These are phyloP conservation scores for Pugionium cornutum DNA, from an alignment of 345 rosid species.

Conservation along the genomic window DNA sequence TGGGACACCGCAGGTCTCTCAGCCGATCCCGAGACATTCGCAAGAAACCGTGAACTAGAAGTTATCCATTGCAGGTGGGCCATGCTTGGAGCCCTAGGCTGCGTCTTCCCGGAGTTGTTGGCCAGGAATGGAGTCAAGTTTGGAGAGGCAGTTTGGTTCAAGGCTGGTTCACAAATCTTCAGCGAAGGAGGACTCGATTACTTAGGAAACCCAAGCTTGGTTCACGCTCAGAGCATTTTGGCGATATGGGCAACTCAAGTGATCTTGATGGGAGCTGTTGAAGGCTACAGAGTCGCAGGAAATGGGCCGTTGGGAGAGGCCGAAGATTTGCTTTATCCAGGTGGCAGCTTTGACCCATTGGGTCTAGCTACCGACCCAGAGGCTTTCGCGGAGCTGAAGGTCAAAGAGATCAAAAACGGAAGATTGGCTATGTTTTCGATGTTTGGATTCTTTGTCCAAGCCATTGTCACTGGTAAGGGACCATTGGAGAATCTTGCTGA, in stretches of 20 bases:
- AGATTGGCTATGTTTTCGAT: constrained; percentile 70
- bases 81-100: constrained; percentile 41
- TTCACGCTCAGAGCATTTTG: constrained; percentile 77
- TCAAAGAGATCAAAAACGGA: constrained; percentile 70
- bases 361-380: constrained; percentile 74
- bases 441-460: constrained; percentile 87
- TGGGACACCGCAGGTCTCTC: constrained; percentile 61
- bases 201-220: constrained; percentile 75
- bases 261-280: constrained; percentile 76
- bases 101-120: constrained; percentile 58
- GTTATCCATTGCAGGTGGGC: too few relatives aligned
- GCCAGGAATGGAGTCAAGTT: constrained; percentile 16
- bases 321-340: too few relatives aligned
- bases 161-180: constrained; percentile 83
- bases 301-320: too few relatives aligned
- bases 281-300: constrained; percentile 68
- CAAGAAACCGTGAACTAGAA: constrained; percentile 34
- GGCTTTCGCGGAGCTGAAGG: constrained; percentile 79
- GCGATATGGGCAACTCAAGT: constrained; percentile 83
- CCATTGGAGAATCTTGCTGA: constrained; percentile 79
- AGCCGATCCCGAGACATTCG: constrained; percentile 66
- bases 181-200: constrained; percentile 56
- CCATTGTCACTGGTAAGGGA: constrained; percentile 83
- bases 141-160: constrained; percentile 78
- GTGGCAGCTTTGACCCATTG: too few relatives aligned